phyloP scores from a whole-genome alignment of 495 filamentous ascomycete species.

The Staphylotrichum longicolle region DNA sequence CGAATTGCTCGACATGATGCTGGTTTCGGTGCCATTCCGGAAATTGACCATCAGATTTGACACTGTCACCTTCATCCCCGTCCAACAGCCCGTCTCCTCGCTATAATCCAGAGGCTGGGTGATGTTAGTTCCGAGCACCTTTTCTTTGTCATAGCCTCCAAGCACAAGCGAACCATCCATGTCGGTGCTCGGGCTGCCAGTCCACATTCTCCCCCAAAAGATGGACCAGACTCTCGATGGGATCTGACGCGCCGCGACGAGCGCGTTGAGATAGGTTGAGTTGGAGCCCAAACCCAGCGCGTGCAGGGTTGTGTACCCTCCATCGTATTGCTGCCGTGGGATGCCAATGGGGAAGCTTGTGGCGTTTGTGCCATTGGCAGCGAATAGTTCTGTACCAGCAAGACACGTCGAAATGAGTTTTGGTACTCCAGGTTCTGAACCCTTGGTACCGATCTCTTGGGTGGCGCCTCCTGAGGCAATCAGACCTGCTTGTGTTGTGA shows the following conservation, averaged over 20 bases:
- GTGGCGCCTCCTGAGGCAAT: conserved; percentile 21
- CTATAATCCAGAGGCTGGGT: conserved; percentile 29
- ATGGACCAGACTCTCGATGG: conserved; percentile 40
- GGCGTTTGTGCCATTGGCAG: background rate
- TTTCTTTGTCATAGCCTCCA: conserved; percentile 47
- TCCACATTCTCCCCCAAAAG: conserved; percentile 46
- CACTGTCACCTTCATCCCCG: conserved; percentile 35
- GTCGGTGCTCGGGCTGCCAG: conserved; percentile 21
- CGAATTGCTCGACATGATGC: conserved; percentile 29
- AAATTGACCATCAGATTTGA: conserved; percentile 24
- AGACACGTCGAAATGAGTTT: conserved; percentile 24
- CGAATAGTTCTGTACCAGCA: conserved; percentile 8
- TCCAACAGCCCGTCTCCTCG: conserved; percentile 27
- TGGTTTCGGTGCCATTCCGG: conserved; percentile 23
- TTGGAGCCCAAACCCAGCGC: conserved; percentile 40
- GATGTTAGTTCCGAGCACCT: conserved; percentile 36
- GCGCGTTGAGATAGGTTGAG: conserved; percentile 41
- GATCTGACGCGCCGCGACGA: conserved; percentile 37
- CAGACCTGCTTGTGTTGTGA: conserved; percentile 20
- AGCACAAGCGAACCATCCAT: conserved; percentile 44
- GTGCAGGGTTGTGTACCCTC: conserved; percentile 25
- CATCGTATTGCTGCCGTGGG: conserved; percentile 21
- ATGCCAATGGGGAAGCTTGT: conserved; percentile 24
- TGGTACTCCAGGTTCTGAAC: conserved; percentile 19
- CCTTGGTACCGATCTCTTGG: conserved; percentile 17